These are phyloP conservation scores for Botrytis elliptica DNA, from an alignment of 2,329 filamentous ascomycete species.

Conservation along the genomic window DNA sequence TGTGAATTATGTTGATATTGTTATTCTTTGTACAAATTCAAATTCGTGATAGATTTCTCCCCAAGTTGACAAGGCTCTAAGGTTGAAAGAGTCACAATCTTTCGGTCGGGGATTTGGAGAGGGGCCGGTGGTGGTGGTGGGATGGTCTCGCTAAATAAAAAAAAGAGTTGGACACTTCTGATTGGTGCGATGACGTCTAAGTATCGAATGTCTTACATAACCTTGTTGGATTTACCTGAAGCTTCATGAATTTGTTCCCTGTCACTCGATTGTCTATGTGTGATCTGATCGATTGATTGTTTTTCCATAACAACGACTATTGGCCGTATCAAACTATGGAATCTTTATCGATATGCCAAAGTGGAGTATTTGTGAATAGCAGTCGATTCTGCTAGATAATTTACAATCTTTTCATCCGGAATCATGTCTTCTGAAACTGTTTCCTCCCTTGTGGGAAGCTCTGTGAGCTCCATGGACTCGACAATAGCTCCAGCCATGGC, in stretches of 20 bases:
- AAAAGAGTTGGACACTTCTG: conserved; percentile 15
- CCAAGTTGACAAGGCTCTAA: background rate
- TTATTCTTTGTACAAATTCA: conserved; percentile 15
- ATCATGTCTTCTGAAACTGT: conserved; percentile 25
- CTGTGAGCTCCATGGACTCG: conserved; percentile 30
- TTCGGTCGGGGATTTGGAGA: conserved; percentile 13
- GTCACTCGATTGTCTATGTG: background rate
- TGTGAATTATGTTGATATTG: background rate
- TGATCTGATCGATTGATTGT: background rate
- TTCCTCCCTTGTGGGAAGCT: conserved; percentile 29
- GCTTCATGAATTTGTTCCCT: conserved; percentile 12
- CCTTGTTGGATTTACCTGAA: background rate
- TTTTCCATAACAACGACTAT: conserved; percentile 6
- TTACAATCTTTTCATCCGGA: conserved; percentile 5
- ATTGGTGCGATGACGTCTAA: conserved; percentile 16
- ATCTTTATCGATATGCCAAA: background rate
- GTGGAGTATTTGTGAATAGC: background rate
- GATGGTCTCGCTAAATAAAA: conserved; percentile 21
- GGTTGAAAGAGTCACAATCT: conserved; percentile 20
- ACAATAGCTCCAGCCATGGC: conserved; percentile 27
- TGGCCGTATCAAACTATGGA: conserved; percentile 5
- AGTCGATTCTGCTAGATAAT: background rate
- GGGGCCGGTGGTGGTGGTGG: conserved; percentile 21
- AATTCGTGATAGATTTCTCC: conserved; percentile 18
- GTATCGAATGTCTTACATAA: background rate